Conservation (phyloP, 1,284 basidiomycete genomes). For the Microbotryomycetes sp. region DNA sequence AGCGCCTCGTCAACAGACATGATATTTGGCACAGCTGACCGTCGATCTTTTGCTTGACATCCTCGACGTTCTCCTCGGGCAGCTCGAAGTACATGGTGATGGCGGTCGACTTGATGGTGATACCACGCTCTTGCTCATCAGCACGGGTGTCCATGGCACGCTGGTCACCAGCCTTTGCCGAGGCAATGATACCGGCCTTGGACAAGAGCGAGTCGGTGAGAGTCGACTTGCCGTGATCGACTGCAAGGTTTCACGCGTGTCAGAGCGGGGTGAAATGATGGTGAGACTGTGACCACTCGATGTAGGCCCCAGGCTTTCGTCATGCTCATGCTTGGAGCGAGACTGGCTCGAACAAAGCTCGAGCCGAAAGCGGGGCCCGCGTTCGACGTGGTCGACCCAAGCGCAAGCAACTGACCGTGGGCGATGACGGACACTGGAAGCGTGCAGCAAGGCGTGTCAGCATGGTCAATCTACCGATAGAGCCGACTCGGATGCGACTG, state of each 20-base stretch:
- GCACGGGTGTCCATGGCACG: conserved; percentile 97
- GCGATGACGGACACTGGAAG: conserved; percentile 34
- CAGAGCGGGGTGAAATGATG: background rate
- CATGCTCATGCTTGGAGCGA: background rate
- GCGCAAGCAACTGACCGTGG: conserved; percentile 39
- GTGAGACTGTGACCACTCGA: background rate
- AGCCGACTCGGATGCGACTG: background rate
- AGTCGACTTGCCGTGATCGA: conserved; percentile 99
- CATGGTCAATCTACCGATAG: background rate
- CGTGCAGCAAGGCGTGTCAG: background rate
- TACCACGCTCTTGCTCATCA: conserved; percentile 99
- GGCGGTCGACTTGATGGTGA: conserved; percentile 99
- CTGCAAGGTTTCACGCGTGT: too few species aligned
- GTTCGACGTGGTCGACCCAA: background rate
- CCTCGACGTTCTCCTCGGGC: conserved; percentile 72
- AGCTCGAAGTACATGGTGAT: conserved; percentile 99
- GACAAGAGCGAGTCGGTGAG: conserved; percentile 98
- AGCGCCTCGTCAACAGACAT: conserved; percentile 26
- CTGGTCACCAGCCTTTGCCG: conserved; percentile 90
- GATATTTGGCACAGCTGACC: conserved; percentile 48
- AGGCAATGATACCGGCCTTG: conserved; percentile 99
- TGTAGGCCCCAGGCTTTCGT: background rate
- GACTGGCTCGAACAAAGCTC: background rate
- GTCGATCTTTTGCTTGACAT: conserved; percentile 89
- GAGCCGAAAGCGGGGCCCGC: background rate